Percentiles rank a stretch among this genome's conserved stretches.
These are phyloP conservation scores for Sugiyamaella qingdaonensis DNA, from an alignment of 805 yeast genomes.

Conservation along the genomic window DNA sequence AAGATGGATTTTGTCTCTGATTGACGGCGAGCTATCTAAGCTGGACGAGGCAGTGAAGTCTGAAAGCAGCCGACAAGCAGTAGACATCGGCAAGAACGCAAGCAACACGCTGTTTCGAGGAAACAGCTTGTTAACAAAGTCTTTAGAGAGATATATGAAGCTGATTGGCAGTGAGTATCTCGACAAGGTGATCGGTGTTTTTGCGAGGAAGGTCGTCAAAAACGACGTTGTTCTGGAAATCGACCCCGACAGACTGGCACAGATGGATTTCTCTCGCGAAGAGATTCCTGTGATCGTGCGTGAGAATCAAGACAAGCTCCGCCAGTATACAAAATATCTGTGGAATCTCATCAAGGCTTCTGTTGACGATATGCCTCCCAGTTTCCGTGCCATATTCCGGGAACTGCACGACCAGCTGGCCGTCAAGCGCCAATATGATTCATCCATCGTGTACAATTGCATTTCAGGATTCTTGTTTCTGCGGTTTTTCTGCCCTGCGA, in stretches of 20 bases:
- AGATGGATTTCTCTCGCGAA: conserved; percentile 17
- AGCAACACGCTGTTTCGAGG: conserved; percentile 76
- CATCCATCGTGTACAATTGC: conserved; percentile 53
- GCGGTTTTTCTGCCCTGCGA: conserved; percentile 85
- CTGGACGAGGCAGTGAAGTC: conserved; percentile 12
- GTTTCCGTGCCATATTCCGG: conserved; percentile 60
- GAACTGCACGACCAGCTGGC: conserved; percentile 59
- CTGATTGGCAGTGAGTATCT: conserved; percentile 77
- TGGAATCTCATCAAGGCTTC: conserved; percentile 67
- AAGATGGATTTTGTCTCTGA: conserved; percentile 67
- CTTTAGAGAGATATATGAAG: conserved; percentile 71
- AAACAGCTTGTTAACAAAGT: conserved; percentile 73
- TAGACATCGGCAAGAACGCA: conserved; percentile 30
- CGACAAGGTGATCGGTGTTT: conserved; percentile 65
- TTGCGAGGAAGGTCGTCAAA: conserved; percentile 51
- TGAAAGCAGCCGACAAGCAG: background rate
- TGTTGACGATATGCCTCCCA: conserved; percentile 68
- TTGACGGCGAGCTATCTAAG: conserved; percentile 55
- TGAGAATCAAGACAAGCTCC: conserved; percentile 47
- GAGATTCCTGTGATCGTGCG: conserved; percentile 41
- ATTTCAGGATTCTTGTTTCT: conserved; percentile 79
- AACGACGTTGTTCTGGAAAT: conserved; percentile 63
- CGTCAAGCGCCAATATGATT: conserved; percentile 17
- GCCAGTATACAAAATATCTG: conserved; percentile 48
- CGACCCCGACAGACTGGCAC: conserved; percentile 49